Evolutionary conservation across 495 filamentous ascomycete genomes (phyloP), one percentile per base, ranked within the genome.

Genomic region (Apodospora peruviana): DNA sequence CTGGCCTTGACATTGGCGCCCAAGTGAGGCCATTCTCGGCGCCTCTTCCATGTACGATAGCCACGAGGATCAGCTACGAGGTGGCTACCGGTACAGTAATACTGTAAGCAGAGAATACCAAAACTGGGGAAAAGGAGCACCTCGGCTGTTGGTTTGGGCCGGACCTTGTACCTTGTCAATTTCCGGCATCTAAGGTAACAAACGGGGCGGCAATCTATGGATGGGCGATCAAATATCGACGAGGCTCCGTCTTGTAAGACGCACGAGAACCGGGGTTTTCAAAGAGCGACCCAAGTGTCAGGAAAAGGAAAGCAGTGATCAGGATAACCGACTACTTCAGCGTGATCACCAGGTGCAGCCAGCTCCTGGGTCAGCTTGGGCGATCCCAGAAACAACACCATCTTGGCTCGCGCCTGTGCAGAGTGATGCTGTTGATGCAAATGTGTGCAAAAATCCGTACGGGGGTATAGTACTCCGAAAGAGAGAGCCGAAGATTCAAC

Each of bases 1-100:
- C 32, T 29, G 41, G 29, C 21, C 48, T 45, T 37, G 41, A 25
- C 25, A 40, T 40, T 16, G 20, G 34, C 39, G 48, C 48, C 32
- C 34, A 40, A 50, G 48, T 12, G 39, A n/a, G n/a, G n/a, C n/a
- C n/a, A n/a, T n/a, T n/a, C n/a, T n/a, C n/a, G n/a, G n/a, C n/a
- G n/a, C n/a, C n/a, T n/a, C n/a, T n/a, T n/a, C n/a, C n/a, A n/a
- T n/a, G n/a, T n/a, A n/a, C n/a, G n/a, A n/a, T n/a, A n/a, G n/a
- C n/a, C n/a, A n/a, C n/a, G n/a, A n/a, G n/a, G n/a, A n/a, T n/a
- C n/a, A n/a, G n/a, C n/a, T n/a, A n/a, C n/a, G n/a, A n/a, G n/a
- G n/a, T n/a, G n/a, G n/a, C n/a, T n/a, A n/a, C n/a, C n/a, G n/a
- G n/a, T n/a, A n/a, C n/a, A n/a, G n/a, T n/a, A n/a, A n/a, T n/a